Evolutionary conservation across 2,329 filamentous ascomycete genomes (phyloP).

Genomic region (Meredithiella fracta): DNA sequence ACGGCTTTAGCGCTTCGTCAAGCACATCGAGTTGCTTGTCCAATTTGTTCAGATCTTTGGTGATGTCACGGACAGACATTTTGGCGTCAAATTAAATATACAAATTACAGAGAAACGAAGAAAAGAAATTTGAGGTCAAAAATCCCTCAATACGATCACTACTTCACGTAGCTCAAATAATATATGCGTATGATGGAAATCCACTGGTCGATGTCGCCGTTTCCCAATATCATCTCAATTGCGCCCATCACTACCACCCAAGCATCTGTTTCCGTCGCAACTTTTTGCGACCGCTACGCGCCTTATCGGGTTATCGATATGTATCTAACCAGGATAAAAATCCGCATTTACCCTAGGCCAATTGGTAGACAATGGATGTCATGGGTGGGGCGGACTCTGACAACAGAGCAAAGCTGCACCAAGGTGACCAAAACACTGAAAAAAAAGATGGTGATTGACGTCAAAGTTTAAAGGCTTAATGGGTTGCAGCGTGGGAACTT

Average conservation of each 20-base stretch:
- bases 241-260: not conserved
- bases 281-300: constrained; percentile 1
- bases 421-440: not conserved
- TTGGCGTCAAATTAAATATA: not conserved
- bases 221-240: not conserved
- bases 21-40: constrained; percentile 66
- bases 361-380: constrained; percentile 3
- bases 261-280: not conserved
- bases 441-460: constrained; percentile 1
- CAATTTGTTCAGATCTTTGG: constrained; percentile 54
- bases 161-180: too few species aligned
- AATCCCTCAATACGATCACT: too few species aligned
- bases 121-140: too few species aligned
- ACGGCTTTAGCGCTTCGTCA: constrained; percentile 55
- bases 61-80: constrained; percentile 37
- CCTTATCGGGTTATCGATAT: constrained; percentile 12
- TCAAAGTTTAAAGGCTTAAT: not conserved
- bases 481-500: too few species aligned
- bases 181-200: not conserved
- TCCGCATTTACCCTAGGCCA: not conserved
- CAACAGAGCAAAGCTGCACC: not conserved
- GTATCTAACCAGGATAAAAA: constrained; percentile 3
- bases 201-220: not conserved
- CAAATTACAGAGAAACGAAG: too few species aligned
- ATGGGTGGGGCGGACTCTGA: constrained; percentile 7